Evolutionary conservation across 805 yeast species (phyloP).

Genomic region (Komagataella phaffii): DNA sequence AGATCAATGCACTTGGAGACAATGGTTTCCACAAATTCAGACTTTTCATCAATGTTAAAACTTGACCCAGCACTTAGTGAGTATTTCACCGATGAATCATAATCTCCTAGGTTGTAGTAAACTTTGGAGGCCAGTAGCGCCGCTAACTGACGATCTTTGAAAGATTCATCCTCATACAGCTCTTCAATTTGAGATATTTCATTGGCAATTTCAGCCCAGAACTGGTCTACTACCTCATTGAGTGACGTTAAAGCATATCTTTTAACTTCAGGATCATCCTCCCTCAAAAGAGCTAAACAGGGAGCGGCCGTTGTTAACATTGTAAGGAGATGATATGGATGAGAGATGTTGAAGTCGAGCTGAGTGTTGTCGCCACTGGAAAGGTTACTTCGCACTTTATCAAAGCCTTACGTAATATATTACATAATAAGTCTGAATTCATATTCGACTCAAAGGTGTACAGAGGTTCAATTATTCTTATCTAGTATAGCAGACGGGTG

Average conservation of each 20-base stretch:
- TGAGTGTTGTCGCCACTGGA: not conserved
- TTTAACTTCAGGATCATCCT: slow-evolving; percentile 65
- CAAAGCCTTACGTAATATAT: not conserved
- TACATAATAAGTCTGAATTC: not conserved
- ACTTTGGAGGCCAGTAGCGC: slow-evolving; percentile 89
- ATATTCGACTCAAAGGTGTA: not conserved
- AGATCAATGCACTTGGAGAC: slow-evolving; percentile 85
- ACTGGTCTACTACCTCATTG: slow-evolving; percentile 72
- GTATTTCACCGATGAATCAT: slow-evolving; percentile 78
- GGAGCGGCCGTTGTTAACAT: slow-evolving; percentile 70
- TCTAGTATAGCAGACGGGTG: slow-evolving; percentile 76
- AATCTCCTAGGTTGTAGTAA: slow-evolving; percentile 85
- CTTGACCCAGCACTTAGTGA: slow-evolving; percentile 75
- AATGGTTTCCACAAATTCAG: slow-evolving; percentile 88
- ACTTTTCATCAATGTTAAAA: slow-evolving; percentile 59
- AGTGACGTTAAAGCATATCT: slow-evolving; percentile 76
- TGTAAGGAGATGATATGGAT: not conserved
- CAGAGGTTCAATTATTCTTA: not conserved
- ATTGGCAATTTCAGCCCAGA: slow-evolving; percentile 97
- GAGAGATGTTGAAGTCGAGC: not conserved
- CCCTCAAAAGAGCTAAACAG: slow-evolving; percentile 77
- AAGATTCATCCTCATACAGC: slow-evolving; percentile 71
- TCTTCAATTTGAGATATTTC: slow-evolving; percentile 81
- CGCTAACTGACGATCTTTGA: slow-evolving; percentile 69
- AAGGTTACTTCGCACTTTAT: not conserved